Conservation (phyloP, 2,329 filamentous ascomycete species). For the Pezicula carpinea region DNA sequence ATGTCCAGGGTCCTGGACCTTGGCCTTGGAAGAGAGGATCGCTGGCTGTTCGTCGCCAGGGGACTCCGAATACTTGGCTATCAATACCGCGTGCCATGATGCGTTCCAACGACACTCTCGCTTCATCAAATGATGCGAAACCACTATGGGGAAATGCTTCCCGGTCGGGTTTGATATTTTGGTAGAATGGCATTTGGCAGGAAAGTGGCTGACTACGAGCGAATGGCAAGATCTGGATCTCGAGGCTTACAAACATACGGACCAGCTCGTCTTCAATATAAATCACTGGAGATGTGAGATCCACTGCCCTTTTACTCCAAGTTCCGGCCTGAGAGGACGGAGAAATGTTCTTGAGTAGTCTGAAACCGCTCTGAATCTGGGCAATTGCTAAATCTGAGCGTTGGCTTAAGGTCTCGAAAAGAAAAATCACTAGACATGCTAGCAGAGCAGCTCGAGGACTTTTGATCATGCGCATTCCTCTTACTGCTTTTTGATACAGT, state of each 20-base stretch:
- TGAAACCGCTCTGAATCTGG: background rate
- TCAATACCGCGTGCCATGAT: background rate
- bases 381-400: background rate
- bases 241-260: background rate
- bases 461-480: background rate
- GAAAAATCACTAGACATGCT: background rate
- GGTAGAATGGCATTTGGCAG: background rate
- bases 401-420: background rate
- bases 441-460: background rate
- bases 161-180: background rate
- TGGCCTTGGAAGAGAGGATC: background rate
- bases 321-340: background rate
- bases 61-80: background rate
- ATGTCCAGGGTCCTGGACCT: background rate
- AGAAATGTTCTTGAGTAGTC: background rate
- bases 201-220: background rate
- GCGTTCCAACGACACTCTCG: background rate
- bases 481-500: background rate
- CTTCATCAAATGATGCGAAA: background rate
- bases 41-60: background rate
- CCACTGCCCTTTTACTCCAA: background rate
- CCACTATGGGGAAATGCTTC: background rate
- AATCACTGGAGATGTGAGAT: background rate
- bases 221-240: background rate
- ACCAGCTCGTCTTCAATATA: background rate